Conservation (phyloP, 2,329 filamentous ascomycete genomes). For the Aaosphaeria pasadenensis region DNA sequence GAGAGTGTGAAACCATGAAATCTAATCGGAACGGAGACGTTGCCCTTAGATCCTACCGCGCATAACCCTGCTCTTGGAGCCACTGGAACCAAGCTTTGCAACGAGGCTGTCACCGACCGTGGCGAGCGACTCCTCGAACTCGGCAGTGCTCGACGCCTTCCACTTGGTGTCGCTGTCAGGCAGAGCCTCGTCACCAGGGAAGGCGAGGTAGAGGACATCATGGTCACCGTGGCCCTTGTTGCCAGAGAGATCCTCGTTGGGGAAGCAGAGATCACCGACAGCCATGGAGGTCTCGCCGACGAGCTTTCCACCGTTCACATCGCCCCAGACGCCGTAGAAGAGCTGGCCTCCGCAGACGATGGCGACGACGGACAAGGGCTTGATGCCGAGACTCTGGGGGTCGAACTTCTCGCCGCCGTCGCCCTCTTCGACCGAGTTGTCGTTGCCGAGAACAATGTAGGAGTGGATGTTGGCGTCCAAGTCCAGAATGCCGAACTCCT, state of each 20-base stretch:
- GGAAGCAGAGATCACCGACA: constrained; percentile 57
- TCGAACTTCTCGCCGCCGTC: constrained; percentile 12
- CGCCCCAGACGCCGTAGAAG: constrained; percentile 60
- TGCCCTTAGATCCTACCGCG: constrained; percentile 2
- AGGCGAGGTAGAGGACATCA: constrained; percentile 63
- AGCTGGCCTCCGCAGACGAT: constrained; percentile 53
- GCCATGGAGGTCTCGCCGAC: constrained; percentile 58
- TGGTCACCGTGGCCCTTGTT: constrained; percentile 55
- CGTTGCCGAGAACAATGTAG: constrained; percentile 56
- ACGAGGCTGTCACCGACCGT: constrained; percentile 53
- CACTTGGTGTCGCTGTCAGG: constrained; percentile 57
- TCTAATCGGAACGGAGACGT: neutral
- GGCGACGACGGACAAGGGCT: constrained; percentile 55
- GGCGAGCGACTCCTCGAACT: constrained; percentile 55
- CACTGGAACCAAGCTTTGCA: constrained; percentile 7
- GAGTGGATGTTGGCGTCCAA: constrained; percentile 52
- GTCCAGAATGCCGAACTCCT: constrained; percentile 37
- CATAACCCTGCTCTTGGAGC: constrained; percentile 4
- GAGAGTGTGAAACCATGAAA: neutral
- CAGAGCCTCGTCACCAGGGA: constrained; percentile 55
- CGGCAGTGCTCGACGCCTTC: constrained; percentile 47
- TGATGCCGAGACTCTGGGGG: constrained; percentile 39
- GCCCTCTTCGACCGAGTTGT: constrained; percentile 17
- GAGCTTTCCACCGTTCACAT: constrained; percentile 57
- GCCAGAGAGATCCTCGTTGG: constrained; percentile 48